Evolutionary conservation across 2,329 filamentous ascomycete genomes (phyloP).

Genomic region (Sporothrix brunneoviolacea): DNA sequence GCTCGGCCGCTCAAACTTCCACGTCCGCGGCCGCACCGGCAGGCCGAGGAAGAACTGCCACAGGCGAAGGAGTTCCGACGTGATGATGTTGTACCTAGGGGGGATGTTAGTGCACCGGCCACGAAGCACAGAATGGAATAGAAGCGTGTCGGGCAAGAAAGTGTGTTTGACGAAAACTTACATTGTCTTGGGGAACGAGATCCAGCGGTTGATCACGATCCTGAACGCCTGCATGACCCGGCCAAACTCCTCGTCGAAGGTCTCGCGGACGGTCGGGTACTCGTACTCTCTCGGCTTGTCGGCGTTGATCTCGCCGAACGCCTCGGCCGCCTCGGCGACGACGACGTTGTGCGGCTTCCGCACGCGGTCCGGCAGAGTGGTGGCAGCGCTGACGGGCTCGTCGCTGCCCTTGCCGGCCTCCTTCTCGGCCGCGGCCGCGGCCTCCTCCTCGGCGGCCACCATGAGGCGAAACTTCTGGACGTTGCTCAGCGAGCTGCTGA

Average conservation of each 20-base stretch:
- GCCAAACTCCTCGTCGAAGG: slow-evolving; percentile 56
- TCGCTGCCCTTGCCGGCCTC: slow-evolving; percentile 16
- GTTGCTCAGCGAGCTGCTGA: slow-evolving; percentile 72
- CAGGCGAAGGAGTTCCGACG: slow-evolving; percentile 38
- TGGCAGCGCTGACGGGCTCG: slow-evolving; percentile 22
- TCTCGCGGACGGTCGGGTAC: slow-evolving; percentile 43
- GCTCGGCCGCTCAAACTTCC: slow-evolving; percentile 38
- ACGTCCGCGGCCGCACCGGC: slow-evolving; percentile 42
- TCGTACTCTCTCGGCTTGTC: slow-evolving; percentile 26
- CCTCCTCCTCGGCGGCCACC: slow-evolving; percentile 35
- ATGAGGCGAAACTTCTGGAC: slow-evolving; percentile 63
- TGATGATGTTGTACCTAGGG: slow-evolving; percentile 36
- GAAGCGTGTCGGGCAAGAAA: neutral
- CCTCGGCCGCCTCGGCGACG: slow-evolving; percentile 22
- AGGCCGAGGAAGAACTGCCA: slow-evolving; percentile 48
- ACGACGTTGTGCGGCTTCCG: slow-evolving; percentile 40
- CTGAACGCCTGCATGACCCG: slow-evolving; percentile 56
- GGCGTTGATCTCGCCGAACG: neutral
- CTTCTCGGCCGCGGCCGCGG: slow-evolving; percentile 16
- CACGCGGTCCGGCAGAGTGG: slow-evolving; percentile 30
- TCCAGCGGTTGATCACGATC: slow-evolving; percentile 65
- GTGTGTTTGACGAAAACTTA: too few species aligned
- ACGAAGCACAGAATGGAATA: too few species aligned
- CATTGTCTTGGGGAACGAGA: slow-evolving; percentile 59
- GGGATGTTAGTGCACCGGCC: slow-evolving; percentile 9